A percentile compares a stretch with the other conserved stretches of the same genome.
Conservation (phyloP, 164 flowering plant species). For the Umbilicus rupestris region DNA sequence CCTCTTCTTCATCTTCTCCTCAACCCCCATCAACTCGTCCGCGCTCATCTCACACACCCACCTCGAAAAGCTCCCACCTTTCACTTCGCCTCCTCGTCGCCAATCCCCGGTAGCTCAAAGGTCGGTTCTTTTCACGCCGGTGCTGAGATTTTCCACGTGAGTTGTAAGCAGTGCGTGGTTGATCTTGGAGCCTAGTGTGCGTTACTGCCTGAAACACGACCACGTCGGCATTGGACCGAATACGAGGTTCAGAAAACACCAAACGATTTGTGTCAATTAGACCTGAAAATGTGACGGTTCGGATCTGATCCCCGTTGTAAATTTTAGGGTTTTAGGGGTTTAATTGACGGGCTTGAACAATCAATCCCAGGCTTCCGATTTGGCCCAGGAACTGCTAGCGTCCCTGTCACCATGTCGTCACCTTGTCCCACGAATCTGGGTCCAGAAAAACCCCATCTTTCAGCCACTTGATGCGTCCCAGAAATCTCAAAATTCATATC, state of each 20-base stretch:
- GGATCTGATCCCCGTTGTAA: not conserved
- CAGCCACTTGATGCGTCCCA: not conserved
- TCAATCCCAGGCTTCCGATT: not conserved
- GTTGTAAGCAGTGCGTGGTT: not conserved
- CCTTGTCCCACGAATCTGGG: not conserved
- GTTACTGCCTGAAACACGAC: not conserved
- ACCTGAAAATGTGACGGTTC: not conserved
- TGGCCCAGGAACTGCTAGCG: not conserved
- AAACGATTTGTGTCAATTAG: not conserved
- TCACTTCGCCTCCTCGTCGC: not conserved
- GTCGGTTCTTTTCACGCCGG: not conserved
- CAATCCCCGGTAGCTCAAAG: not conserved
- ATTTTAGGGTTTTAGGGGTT: not conserved
- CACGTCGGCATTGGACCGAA: not conserved
- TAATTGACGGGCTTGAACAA: not conserved
- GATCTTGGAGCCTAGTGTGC: not conserved
- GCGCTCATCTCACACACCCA: not conserved
- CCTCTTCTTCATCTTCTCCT: not conserved
- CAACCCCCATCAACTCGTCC: constrained; percentile 1
- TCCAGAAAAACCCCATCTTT: not conserved
- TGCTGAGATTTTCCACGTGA: not conserved
- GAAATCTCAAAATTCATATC: not conserved
- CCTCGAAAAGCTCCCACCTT: not conserved
- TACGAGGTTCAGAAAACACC: not conserved
- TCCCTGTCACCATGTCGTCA: not conserved